Conservation (phyloP, 306 rosid genomes). For the Quercus rubra region DNA sequence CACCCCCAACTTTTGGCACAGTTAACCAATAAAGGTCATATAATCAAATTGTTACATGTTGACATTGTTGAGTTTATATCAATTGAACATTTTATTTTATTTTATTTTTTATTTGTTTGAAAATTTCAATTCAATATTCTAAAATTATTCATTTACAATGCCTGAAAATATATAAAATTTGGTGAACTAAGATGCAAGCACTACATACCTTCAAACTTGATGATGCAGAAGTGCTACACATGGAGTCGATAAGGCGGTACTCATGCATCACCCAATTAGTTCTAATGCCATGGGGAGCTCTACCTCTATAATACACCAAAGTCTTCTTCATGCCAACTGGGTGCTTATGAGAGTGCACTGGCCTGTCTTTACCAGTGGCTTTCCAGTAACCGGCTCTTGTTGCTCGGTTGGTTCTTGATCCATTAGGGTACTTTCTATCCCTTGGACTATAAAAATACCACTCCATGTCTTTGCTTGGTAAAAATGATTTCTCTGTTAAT, state of each 20-base stretch:
- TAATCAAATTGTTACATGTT: too few species aligned
- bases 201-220: constrained; percentile 59
- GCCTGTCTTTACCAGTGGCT: constrained; percentile 88
- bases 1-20: too few species aligned
- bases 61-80: too few species aligned
- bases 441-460: constrained; percentile 96
- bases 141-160: too few species aligned
- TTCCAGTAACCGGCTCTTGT: constrained; percentile 93
- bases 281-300: constrained; percentile 94
- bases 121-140: too few species aligned
- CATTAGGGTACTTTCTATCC: constrained; percentile 93
- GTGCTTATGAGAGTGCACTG: constrained; percentile 61
- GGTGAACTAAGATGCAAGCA: too few species aligned
- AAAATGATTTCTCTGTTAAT: constrained; percentile 62
- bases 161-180: too few species aligned
- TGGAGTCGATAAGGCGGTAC: constrained; percentile 65
- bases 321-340: constrained; percentile 92
- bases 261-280: constrained; percentile 99
- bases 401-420: constrained; percentile 94
- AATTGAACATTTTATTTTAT: too few species aligned
- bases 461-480: constrained; percentile 95
- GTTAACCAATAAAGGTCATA: too few species aligned
- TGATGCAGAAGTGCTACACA: constrained; percentile 40
- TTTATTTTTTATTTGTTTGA: too few species aligned
- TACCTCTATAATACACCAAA: constrained; percentile 79